phyloP scores from a whole-genome alignment of 2,329 filamentous ascomycete genomes.

The Coniochaeta sp. region DNA sequence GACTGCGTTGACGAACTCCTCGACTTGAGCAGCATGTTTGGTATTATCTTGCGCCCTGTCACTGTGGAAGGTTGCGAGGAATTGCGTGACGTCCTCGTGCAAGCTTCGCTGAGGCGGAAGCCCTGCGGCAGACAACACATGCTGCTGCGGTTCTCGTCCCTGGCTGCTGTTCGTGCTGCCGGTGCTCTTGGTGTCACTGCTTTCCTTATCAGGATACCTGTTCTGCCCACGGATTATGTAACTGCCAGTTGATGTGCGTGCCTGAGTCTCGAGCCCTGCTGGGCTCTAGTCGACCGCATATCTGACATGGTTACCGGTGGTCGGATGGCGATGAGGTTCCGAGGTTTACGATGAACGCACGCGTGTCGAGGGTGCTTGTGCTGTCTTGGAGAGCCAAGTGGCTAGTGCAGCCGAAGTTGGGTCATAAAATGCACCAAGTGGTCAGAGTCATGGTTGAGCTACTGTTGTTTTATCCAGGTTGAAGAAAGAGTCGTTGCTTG shows the following conservation, averaged over 20 bases:
- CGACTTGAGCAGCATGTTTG: background rate
- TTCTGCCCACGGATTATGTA: background rate
- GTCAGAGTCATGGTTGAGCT: background rate
- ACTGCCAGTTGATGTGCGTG: background rate
- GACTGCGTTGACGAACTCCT: background rate
- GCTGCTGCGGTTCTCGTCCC: background rate
- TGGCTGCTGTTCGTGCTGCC: background rate
- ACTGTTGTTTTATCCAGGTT: background rate
- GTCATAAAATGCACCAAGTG: background rate
- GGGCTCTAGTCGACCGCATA: slow-evolving; percentile 1
- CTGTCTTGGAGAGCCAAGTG: background rate
- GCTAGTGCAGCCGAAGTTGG: background rate
- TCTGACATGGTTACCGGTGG: background rate
- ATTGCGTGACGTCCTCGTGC: background rate
- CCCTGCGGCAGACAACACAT: background rate
- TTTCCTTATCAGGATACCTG: slow-evolving; percentile 3
- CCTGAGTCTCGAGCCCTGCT: slow-evolving; percentile 2
- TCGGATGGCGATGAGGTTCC: background rate
- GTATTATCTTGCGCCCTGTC: background rate
- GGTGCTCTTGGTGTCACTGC: background rate
- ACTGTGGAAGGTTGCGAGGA: background rate
- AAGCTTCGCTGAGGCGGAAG: background rate
- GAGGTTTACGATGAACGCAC: background rate
- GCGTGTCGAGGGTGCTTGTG: background rate
- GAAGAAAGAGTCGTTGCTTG: background rate